phyloP scores from a whole-genome alignment of 108 stramenopile species.

The Schizochytrium sp. region DNA sequence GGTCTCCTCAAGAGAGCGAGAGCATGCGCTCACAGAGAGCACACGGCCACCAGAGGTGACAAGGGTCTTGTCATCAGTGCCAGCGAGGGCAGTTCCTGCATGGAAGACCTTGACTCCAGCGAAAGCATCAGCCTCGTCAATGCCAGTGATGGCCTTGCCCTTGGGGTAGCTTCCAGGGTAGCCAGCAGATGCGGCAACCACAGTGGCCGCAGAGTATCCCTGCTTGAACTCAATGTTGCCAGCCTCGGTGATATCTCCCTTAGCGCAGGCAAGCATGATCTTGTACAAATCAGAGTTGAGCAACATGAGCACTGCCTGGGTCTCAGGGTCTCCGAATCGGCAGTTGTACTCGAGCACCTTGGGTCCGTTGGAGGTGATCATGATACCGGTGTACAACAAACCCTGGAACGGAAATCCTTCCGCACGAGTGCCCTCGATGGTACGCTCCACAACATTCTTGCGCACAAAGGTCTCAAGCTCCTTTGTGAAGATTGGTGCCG shows the following conservation, averaged over 20 bases:
- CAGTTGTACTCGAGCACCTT: constrained; percentile 97
- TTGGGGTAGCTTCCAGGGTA: constrained; percentile 94
- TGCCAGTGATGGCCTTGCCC: constrained; percentile 90
- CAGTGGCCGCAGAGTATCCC: constrained; percentile 87
- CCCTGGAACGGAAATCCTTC: constrained; percentile 96
- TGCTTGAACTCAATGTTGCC: constrained; percentile 75
- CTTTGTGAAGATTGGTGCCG: constrained; percentile 93
- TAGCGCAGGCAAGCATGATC: constrained; percentile 90
- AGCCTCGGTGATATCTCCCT: constrained; percentile 73
- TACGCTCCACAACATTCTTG: constrained; percentile 88
- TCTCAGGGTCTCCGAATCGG: constrained; percentile 99
- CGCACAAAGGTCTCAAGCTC: constrained; percentile 83
- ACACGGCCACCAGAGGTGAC: constrained; percentile 95
- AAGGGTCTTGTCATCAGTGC: constrained; percentile 66
- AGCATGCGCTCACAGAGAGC: constrained; percentile 92
- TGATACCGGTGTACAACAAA: constrained; percentile 97
- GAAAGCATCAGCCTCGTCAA: constrained; percentile 75
- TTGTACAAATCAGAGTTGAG: constrained; percentile 87
- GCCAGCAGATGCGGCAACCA: constrained; percentile 93
- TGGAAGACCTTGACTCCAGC: constrained; percentile 26
- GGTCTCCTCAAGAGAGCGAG: constrained; percentile 83
- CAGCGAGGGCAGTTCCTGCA: constrained; percentile 40
- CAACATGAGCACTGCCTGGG: constrained; percentile 97
- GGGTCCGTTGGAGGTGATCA: constrained; percentile 78
- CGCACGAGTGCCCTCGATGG: constrained; percentile 93